Evolutionary conservation across 257 asterid species (phyloP), one percentile per base, ranked within the genome.

Genomic region (Prunella vulgaris): DNA sequence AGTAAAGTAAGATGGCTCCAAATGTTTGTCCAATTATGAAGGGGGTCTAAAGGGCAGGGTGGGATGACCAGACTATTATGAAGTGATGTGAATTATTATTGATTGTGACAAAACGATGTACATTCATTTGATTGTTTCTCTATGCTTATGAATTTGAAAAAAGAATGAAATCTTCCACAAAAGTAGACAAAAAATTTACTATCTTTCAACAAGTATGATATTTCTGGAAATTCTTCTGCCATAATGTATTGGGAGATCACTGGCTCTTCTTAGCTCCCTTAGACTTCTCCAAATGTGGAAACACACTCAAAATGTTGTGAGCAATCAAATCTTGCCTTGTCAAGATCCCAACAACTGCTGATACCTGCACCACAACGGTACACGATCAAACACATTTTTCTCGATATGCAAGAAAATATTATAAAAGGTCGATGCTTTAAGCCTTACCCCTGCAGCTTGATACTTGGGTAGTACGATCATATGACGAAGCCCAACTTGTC

Each of bases 311-410:
- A 60, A 90, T 88, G 78, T 86, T 93, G 82, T 90, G 88, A 13
- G 87, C 88, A 64, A 86, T 88, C 82, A 88, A 79, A 81, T 93
- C 97, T 78, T 86, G 96, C 85, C 98, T 84, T 8, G 97, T 90
- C 88, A 93, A 80, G 77, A 93, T 84, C 73, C 97, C 98, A 24
- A 85, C 88, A 70, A 88, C 98, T 0, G 98, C 91, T 18, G 71
- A 77, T 37, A 85, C 95, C 96, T 93, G 71, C 49, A 13, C 24
- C 53, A 60, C 74, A 77, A 1, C 42, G 12, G 73, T 54, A 79
- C 3, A 75, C 63, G 7, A 21, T 71, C 30, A 5, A 4, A 46
- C 10, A 44, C 10, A 37, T 67, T 13, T 27, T 6, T 37, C 25
- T 60, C 33, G 20, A 65, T 28, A 12, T 64, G 68, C 35, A 15